Conservation (phyloP, 2,329 filamentous ascomycete species). For the Penicillium sp. region DNA sequence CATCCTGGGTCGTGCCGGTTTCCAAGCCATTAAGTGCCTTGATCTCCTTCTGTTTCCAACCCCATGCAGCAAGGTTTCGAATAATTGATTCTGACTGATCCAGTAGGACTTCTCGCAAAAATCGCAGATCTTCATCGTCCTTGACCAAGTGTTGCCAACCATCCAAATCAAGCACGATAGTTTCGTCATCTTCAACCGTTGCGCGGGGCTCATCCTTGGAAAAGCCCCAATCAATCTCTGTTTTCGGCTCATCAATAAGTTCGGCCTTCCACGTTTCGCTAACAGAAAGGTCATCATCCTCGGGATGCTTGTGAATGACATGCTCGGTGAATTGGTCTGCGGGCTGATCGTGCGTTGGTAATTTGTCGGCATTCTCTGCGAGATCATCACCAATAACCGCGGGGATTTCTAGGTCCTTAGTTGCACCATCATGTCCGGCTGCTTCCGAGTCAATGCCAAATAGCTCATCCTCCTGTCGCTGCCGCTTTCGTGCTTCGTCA, state of each 20-base stretch:
- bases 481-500: slow-evolving; percentile 70
- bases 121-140: slow-evolving; percentile 64
- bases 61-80: slow-evolving; percentile 61
- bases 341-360: slow-evolving; percentile 1
- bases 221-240: slow-evolving; percentile 60
- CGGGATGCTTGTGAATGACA: neutral
- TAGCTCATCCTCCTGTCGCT: slow-evolving; percentile 79
- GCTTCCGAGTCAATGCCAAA: slow-evolving; percentile 64
- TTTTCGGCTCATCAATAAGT: slow-evolving; percentile 35
- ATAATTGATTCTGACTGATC: slow-evolving; percentile 50
- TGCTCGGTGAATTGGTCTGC: neutral
- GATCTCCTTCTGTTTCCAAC: slow-evolving; percentile 70
- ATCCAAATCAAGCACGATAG: slow-evolving; percentile 65
- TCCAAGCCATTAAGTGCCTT: slow-evolving; percentile 65
- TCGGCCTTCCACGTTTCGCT: slow-evolving; percentile 30
- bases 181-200: slow-evolving; percentile 65
- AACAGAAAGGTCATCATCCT: slow-evolving; percentile 12
- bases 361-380: slow-evolving; percentile 2
- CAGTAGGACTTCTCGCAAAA: slow-evolving; percentile 54
- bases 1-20: slow-evolving; percentile 52
- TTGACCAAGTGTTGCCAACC: slow-evolving; percentile 68
- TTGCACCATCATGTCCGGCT: slow-evolving; percentile 50
- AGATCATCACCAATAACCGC: slow-evolving; percentile 1
- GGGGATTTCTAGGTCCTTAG: slow-evolving; percentile 30
- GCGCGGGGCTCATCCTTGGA: slow-evolving; percentile 59